Percentiles rank a stretch among this genome's conserved stretches.
These are phyloP conservation scores for Ophiostoma pallidulum DNA, from an alignment of 2,329 filamentous ascomycete genomes.

Conservation along the genomic window DNA sequence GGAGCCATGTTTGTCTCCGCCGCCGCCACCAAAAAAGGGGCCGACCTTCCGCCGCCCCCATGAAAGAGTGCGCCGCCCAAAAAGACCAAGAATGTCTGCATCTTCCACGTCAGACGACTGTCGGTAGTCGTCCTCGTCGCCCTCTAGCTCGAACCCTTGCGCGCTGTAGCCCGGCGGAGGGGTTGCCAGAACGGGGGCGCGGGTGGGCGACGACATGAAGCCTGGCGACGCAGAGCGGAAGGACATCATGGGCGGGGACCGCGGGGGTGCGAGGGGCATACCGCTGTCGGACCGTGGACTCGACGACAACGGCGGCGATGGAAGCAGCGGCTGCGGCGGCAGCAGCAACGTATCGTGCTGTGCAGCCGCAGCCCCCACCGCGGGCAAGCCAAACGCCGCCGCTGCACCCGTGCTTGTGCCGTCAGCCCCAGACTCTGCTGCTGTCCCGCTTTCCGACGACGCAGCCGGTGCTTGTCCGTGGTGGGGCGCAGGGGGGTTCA, in stretches of 20 bases:
- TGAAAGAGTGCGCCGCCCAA: constrained; percentile 30
- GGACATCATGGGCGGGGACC: constrained; percentile 18
- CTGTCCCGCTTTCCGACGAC: not conserved
- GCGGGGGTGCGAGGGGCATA: not conserved
- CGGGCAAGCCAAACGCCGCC: not conserved
- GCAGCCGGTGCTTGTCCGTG: constrained; percentile 10
- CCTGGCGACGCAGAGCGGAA: constrained; percentile 34
- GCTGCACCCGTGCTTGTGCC: not conserved
- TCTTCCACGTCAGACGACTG: constrained; percentile 22
- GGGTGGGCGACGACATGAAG: constrained; percentile 11
- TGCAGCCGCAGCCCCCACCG: too few relatives aligned
- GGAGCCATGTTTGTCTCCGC: constrained; percentile 31
- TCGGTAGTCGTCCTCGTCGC: constrained; percentile 31
- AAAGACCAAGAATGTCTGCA: constrained; percentile 49
- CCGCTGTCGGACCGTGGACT: constrained; percentile 3
- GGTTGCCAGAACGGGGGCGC: constrained; percentile 7
- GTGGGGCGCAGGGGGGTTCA: constrained; percentile 39
- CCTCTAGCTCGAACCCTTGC: constrained; percentile 20
- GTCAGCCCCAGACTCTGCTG: not conserved
- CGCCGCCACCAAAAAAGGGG: constrained; percentile 33
- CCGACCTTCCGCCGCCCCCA: constrained; percentile 29
- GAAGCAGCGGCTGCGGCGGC: not conserved
- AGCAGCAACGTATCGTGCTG: not conserved
- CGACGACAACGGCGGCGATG: not conserved
- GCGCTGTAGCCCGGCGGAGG: constrained; percentile 14